Conservation (phyloP, 1,139 yeast genomes). For the Suhomyces chickasaworum region DNA sequence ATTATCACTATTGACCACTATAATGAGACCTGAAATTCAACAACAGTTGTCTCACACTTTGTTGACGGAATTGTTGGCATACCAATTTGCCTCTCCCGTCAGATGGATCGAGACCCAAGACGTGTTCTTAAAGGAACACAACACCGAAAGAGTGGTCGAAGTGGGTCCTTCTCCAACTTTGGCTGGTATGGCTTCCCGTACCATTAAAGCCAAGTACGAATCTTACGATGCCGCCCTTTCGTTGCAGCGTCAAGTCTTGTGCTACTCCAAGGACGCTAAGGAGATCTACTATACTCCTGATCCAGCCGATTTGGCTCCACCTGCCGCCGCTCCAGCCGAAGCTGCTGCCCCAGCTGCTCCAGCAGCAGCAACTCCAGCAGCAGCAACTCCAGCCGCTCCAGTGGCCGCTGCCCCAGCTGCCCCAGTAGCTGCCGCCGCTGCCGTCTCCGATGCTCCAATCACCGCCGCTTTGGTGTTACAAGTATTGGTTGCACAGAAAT, state of each 20-base stretch:
- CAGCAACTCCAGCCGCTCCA: constrained; percentile 49
- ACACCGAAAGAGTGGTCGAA: constrained; percentile 96
- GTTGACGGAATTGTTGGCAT: constrained; percentile 92
- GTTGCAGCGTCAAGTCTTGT: constrained; percentile 92
- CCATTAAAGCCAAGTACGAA: constrained; percentile 94
- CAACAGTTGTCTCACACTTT: constrained; percentile 96
- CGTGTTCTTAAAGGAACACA: constrained; percentile 89
- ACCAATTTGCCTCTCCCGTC: constrained; percentile 98
- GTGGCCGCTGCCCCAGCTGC: constrained; percentile 49
- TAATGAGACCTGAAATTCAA: constrained; percentile 95
- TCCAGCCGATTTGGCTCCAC: constrained; percentile 57
- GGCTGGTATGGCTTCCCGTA: constrained; percentile 98
- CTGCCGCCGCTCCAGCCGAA: constrained; percentile 29
- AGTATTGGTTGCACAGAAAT: constrained; percentile 90
- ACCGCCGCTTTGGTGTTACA: constrained; percentile 82
- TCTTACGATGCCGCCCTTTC: constrained; percentile 97
- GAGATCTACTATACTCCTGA: constrained; percentile 96
- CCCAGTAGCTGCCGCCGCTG: constrained; percentile 64
- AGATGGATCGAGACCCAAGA: constrained; percentile 99
- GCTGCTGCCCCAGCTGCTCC: constrained; percentile 32
- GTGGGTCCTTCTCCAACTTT: constrained; percentile 98
- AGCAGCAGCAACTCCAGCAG: constrained; percentile 36
- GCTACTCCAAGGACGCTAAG: constrained; percentile 93
- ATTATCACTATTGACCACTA: neutral
- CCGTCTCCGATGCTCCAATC: constrained; percentile 86